Evolutionary conservation across 345 rosid species (phyloP).

Genomic region (Gossypium herbaceum): DNA sequence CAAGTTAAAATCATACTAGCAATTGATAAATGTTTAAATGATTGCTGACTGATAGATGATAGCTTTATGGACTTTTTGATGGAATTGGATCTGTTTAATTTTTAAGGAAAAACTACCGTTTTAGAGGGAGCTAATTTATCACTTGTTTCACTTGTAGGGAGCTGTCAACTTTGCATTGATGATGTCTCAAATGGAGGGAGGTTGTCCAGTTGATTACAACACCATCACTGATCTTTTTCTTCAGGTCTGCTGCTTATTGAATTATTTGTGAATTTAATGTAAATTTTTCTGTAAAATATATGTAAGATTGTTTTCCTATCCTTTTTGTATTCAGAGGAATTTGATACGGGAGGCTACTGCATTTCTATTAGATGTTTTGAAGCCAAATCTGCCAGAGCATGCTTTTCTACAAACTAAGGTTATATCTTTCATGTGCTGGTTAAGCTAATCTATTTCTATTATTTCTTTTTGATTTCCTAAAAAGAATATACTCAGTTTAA

Average conservation of each 20-base stretch:
- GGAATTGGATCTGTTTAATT: not conserved
- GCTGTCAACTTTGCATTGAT: slow-evolving; percentile 96
- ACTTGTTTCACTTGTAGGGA: slow-evolving; percentile 50
- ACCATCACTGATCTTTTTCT: slow-evolving; percentile 98
- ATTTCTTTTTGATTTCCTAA: not conserved
- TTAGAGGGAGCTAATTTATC: not conserved
- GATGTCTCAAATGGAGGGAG: slow-evolving; percentile 99
- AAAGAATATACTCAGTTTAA: not conserved
- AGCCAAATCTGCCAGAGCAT: slow-evolving; percentile 94
- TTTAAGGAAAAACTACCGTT: not conserved
- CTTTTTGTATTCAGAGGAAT: slow-evolving; percentile 60
- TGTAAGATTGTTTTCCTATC: not conserved
- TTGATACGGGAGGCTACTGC: slow-evolving; percentile 99
- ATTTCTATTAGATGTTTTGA: slow-evolving; percentile 89
- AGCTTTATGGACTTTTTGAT: not conserved
- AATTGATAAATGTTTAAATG: not conserved
- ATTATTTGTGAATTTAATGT: not conserved
- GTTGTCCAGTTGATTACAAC: slow-evolving; percentile 93
- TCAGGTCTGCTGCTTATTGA: slow-evolving; percentile 49
- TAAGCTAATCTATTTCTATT: slow-evolving; percentile 1
- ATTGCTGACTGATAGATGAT: not conserved
- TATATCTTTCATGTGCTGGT: slow-evolving; percentile 1
- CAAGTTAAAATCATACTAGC: too few species aligned
- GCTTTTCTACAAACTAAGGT: slow-evolving; percentile 96
- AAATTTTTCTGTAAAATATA: not conserved